phyloP scores from a whole-genome alignment of 2,329 filamentous ascomycete species.

The Clonostachys solani region DNA sequence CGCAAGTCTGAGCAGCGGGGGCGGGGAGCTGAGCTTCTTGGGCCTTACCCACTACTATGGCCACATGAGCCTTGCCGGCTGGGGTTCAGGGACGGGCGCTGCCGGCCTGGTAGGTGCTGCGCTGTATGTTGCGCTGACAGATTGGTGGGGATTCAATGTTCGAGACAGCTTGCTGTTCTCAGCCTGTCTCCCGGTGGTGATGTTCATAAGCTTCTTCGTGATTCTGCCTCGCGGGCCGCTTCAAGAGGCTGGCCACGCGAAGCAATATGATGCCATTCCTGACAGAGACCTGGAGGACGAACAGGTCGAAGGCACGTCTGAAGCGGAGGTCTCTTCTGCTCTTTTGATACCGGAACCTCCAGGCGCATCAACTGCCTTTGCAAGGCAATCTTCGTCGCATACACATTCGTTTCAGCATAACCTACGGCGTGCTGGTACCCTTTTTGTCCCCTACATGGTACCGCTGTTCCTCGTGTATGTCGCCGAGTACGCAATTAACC shows the following conservation, averaged over 20 bases:
- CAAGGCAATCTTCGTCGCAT: slow-evolving; percentile 18
- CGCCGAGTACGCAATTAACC: slow-evolving; percentile 96
- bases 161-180: slow-evolving; percentile 71
- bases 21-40: slow-evolving; percentile 86
- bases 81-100: slow-evolving; percentile 89
- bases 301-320: slow-evolving; percentile 16
- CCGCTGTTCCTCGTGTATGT: slow-evolving; percentile 90
- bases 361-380: slow-evolving; percentile 32
- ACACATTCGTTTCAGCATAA: slow-evolving; percentile 36
- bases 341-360: slow-evolving; percentile 40
- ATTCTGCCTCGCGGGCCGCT: slow-evolving; percentile 69
- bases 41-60: slow-evolving; percentile 93
- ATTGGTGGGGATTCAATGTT: slow-evolving; percentile 71
- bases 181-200: slow-evolving; percentile 73
- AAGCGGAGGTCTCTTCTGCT: slow-evolving; percentile 38
- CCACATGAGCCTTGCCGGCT: slow-evolving; percentile 78
- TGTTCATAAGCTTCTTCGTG: slow-evolving; percentile 83
- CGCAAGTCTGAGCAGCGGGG: slow-evolving; percentile 80
- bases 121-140: slow-evolving; percentile 82
- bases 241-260: slow-evolving; percentile 32
- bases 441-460: slow-evolving; percentile 83
- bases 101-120: slow-evolving; percentile 85
- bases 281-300: slow-evolving; percentile 32
- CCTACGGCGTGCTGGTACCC: slow-evolving; percentile 59
- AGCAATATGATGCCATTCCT: slow-evolving; percentile 51